Conservation (phyloP, 768 basidiomycete species). For the Termitomyces titanicus region DNA sequence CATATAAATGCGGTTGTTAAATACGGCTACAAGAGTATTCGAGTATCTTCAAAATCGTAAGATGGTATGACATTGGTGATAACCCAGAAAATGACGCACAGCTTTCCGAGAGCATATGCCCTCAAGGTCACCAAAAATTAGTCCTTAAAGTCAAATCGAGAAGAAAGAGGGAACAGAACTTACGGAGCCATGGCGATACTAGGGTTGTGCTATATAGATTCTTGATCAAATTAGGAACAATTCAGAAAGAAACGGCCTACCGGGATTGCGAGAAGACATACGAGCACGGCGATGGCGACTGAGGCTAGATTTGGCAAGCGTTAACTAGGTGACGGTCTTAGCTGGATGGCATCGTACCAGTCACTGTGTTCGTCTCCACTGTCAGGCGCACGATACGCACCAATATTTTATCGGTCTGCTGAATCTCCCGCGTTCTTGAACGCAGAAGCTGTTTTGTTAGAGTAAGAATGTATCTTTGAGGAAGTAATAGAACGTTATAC, state of each 20-base stretch:
- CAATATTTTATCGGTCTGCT: slow-evolving; percentile 7
- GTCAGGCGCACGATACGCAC: slow-evolving; percentile 11
- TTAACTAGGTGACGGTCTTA: neutral
- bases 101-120: slow-evolving; percentile 12
- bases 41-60: slow-evolving; percentile 7
- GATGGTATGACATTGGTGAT: neutral
- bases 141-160: no score
- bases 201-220: slow-evolving; percentile 4
- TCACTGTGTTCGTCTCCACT: slow-evolving; percentile 12
- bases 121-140: neutral
- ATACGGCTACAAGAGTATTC: slow-evolving; percentile 12
- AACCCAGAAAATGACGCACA: neutral
- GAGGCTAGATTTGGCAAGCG: neutral
- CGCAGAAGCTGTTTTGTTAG: slow-evolving; percentile 8
- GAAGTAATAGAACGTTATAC: neutral
- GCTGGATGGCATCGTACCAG: neutral
- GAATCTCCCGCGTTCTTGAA: slow-evolving; percentile 4
- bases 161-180: neutral
- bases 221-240: neutral
- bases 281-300: slow-evolving; percentile 8
- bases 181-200: slow-evolving; percentile 14
- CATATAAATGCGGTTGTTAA: slow-evolving; percentile 15
- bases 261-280: slow-evolving; percentile 12
- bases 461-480: neutral
- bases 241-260: neutral